A percentile compares a stretch with the other conserved stretches of the same genome.
Conservation (phyloP, 2,329 filamentous ascomycete species). For the Neophaeococcomyces aloes region DNA sequence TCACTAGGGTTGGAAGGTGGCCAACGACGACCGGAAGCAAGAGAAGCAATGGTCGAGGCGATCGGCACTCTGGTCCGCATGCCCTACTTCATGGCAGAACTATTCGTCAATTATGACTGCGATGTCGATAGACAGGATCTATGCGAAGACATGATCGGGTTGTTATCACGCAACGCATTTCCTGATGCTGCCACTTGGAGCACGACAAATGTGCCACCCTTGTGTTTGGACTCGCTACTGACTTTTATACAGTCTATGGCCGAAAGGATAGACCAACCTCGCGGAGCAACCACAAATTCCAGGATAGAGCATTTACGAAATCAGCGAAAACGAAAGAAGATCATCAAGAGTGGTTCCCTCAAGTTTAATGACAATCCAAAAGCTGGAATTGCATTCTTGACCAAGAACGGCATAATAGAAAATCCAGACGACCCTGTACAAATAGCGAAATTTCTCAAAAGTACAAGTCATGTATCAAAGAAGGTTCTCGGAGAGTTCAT, state of each 20-base stretch:
- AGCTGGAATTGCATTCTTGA: conserved; percentile 73
- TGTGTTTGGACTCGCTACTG: conserved; percentile 85
- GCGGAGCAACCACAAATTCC: conserved; percentile 53
- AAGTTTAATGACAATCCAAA: conserved; percentile 97
- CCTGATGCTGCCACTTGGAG: conserved; percentile 98
- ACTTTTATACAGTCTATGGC: conserved; percentile 87
- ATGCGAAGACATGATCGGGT: conserved; percentile 88
- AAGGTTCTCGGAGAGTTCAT: conserved; percentile 84
- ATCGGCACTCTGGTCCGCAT: conserved; percentile 85
- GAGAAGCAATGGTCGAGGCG: conserved; percentile 97
- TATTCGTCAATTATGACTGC: conserved; percentile 98
- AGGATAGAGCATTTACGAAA: conserved; percentile 55
- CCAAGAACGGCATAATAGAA: conserved; percentile 74
- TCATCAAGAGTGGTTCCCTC: conserved; percentile 74
- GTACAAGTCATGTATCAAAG: conserved; percentile 81
- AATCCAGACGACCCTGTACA: conserved; percentile 62
- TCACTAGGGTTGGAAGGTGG: conserved; percentile 88
- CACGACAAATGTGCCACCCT: conserved; percentile 89
- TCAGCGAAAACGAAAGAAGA: conserved; percentile 68
- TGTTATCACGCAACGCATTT: conserved; percentile 86
- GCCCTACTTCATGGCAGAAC: conserved; percentile 85
- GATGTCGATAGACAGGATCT: conserved; percentile 83
- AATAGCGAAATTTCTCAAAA: conserved; percentile 77
- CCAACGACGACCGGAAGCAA: conserved; percentile 80
- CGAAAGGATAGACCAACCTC: conserved; percentile 62